These are phyloP conservation scores for Plectranthus barbatus DNA, from an alignment of 257 asterid species.

Conservation along the genomic window DNA sequence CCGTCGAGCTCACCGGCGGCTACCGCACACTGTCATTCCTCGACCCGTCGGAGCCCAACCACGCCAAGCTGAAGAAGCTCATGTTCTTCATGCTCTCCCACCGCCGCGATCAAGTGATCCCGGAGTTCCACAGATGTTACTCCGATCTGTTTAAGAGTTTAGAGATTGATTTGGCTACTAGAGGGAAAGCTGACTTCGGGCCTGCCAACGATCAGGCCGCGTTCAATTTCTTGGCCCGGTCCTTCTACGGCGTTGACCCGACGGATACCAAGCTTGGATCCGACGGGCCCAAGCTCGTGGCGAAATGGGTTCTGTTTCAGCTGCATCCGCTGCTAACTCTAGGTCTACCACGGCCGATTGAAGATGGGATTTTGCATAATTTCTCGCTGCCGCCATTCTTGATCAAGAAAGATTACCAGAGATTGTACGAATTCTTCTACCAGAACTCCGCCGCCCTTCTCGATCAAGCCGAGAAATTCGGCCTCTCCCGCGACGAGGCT, in stretches of 20 bases:
- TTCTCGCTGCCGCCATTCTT: constrained; percentile 51
- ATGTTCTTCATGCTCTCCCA: constrained; percentile 46
- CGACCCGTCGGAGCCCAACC: constrained; percentile 82
- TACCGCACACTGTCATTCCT: constrained; percentile 62
- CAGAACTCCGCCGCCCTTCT: constrained; percentile 39
- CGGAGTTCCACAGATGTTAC: constrained; percentile 52
- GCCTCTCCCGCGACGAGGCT: constrained; percentile 63
- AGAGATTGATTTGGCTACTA: constrained; percentile 38
- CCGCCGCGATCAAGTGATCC: constrained; percentile 55
- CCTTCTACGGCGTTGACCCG: constrained; percentile 59
- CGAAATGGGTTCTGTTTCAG: constrained; percentile 65
- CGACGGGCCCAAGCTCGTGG: constrained; percentile 56
- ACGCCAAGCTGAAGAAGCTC: constrained; percentile 53
- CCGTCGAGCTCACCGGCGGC: constrained; percentile 73
- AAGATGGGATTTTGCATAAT: constrained; percentile 54
- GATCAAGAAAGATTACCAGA: constrained; percentile 50
- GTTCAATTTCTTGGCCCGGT: constrained; percentile 53
- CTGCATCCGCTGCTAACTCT: constrained; percentile 54
- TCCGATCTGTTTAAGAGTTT: constrained; percentile 34
- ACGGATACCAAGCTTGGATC: constrained; percentile 38
- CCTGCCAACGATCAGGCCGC: constrained; percentile 62
- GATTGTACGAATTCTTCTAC: constrained; percentile 55
- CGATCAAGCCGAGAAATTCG: constrained; percentile 54
- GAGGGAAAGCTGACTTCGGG: constrained; percentile 47
- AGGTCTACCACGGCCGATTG: constrained; percentile 49